Evolutionary conservation across 2,329 filamentous ascomycete genomes (phyloP).

Genomic region (Cladosporium oxysporum): DNA sequence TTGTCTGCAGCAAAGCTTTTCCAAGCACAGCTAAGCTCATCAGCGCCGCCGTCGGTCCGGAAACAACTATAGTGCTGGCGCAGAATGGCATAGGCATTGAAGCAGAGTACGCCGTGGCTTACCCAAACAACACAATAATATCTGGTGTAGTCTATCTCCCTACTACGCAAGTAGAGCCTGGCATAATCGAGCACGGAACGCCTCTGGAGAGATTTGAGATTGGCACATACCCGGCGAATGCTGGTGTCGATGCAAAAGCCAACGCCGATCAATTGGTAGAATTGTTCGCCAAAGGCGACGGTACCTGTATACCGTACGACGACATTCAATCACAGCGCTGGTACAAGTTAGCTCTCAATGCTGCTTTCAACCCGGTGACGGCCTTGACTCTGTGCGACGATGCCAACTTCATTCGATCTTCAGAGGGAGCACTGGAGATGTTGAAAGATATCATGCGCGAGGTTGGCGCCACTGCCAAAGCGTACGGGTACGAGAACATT

Average conservation of each 20-base stretch:
- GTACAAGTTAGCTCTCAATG: constrained; percentile 63
- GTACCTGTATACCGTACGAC: constrained; percentile 51
- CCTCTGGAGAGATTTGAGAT: constrained; percentile 54
- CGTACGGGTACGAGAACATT: constrained; percentile 42
- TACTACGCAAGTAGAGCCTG: constrained; percentile 53
- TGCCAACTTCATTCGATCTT: constrained; percentile 51
- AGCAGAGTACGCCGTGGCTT: constrained; percentile 53
- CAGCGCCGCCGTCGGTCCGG: constrained; percentile 41
- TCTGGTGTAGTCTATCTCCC: constrained; percentile 59
- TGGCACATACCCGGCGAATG: constrained; percentile 49
- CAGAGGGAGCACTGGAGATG: constrained; percentile 41
- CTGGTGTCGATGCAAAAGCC: constrained; percentile 23
- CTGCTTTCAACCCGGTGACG: constrained; percentile 61
- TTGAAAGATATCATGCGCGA: constrained; percentile 49
- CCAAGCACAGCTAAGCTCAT: constrained; percentile 43
- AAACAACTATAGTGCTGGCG: constrained; percentile 59
- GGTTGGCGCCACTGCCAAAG: constrained; percentile 44
- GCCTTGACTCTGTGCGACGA: constrained; percentile 58
- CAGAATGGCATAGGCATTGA: constrained; percentile 66
- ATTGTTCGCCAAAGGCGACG: constrained; percentile 41
- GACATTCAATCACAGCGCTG: constrained; percentile 60
- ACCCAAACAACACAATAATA: constrained; percentile 55
- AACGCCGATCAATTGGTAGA: constrained; percentile 25
- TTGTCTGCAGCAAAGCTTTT: constrained; percentile 51
- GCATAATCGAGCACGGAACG: constrained; percentile 47